phyloP scores from a whole-genome alignment of 768 basidiomycete species.

The Crassisporium funariophilum region DNA sequence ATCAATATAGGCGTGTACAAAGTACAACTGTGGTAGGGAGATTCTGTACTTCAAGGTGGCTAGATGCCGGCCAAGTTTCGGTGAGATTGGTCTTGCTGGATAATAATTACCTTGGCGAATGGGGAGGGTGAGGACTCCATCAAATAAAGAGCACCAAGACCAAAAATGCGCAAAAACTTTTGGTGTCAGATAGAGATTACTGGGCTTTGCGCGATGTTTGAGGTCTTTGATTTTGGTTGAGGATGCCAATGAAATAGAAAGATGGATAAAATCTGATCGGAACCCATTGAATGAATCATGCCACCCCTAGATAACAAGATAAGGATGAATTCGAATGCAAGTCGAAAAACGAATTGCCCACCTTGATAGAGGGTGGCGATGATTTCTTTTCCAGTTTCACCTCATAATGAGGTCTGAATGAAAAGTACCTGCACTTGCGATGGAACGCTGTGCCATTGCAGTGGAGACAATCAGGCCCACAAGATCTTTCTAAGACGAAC shows the following conservation, averaged over 20 bases:
- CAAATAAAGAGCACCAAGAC: slow-evolving; percentile 90
- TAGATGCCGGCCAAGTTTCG: slow-evolving; percentile 85
- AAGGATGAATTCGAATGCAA: neutral
- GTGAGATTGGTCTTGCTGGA: slow-evolving; percentile 68
- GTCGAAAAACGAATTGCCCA: slow-evolving; percentile 24
- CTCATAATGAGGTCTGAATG: slow-evolving; percentile 79
- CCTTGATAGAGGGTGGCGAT: slow-evolving; percentile 46
- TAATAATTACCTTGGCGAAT: slow-evolving; percentile 88
- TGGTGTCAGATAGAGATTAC: slow-evolving; percentile 84
- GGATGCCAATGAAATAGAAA: slow-evolving; percentile 83
- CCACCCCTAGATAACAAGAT: slow-evolving; percentile 31
- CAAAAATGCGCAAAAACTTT: slow-evolving; percentile 87
- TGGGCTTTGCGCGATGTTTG: slow-evolving; percentile 40
- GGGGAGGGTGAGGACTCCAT: slow-evolving; percentile 74
- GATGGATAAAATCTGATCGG: slow-evolving; percentile 92
- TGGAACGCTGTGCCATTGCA: slow-evolving; percentile 68
- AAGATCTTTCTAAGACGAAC: slow-evolving; percentile 79
- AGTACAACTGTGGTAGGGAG: slow-evolving; percentile 71
- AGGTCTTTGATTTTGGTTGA: slow-evolving; percentile 43
- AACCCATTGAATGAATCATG: slow-evolving; percentile 86
- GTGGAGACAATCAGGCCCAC: slow-evolving; percentile 63
- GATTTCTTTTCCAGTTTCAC: slow-evolving; percentile 63
- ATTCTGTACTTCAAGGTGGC: slow-evolving; percentile 93
- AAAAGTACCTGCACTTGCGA: slow-evolving; percentile 77
- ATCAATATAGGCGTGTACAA: slow-evolving; percentile 88